Conservation (phyloP, 345 rosid genomes). For the Angophora floribunda region DNA sequence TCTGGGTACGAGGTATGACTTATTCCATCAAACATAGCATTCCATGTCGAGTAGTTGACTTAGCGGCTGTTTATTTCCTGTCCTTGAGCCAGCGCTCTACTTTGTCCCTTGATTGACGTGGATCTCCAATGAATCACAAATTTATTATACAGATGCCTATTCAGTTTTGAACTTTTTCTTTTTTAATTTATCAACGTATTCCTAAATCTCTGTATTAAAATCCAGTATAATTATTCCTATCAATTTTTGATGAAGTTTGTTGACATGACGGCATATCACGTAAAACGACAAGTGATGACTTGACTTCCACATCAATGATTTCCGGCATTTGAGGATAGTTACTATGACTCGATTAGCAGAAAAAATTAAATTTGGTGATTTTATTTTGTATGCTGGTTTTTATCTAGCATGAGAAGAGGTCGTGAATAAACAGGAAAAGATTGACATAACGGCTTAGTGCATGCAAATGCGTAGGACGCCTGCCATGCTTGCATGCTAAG, state of each 20-base stretch:
- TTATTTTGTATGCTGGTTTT: not conserved
- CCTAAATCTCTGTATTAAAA: no score
- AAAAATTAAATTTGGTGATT: no score
- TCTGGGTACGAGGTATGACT: not conserved
- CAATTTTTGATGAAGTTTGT: no score
- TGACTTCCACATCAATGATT: no score
- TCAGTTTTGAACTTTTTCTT: no score
- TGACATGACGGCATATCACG: not conserved
- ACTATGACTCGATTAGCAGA: not conserved
- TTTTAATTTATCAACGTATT: not conserved
- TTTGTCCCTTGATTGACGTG: not conserved
- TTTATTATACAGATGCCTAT: no score
- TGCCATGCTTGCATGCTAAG: not conserved
- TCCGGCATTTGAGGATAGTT: no score
- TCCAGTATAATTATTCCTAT: no score
- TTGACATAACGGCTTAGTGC: not conserved
- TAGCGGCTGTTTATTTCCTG: not conserved
- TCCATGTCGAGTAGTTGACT: not conserved
- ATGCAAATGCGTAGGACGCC: not conserved
- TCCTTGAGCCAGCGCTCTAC: not conserved
- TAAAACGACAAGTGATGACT: fast-evolving
- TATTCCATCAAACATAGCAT: not conserved
- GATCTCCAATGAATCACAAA: not conserved
- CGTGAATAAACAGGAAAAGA: not conserved
- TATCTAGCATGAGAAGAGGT: no score